Evolutionary conservation across 176 grass and related monocot genomes (phyloP).

Genomic region (Leersia perrieri): DNA sequence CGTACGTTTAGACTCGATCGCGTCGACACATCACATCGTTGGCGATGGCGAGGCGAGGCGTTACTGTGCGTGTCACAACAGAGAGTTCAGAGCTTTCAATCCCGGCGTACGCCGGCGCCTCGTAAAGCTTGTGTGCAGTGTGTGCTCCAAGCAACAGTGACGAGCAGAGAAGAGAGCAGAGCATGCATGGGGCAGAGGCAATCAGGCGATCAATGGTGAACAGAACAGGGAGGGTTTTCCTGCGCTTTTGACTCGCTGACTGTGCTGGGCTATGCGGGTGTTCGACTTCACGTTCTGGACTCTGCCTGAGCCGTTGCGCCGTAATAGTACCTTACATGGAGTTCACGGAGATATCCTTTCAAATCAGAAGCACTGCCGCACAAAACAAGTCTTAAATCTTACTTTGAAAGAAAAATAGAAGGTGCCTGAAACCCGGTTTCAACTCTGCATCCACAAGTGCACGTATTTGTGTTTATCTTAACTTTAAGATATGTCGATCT

Average conservation of each 20-base stretch:
- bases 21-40: neutral
- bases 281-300: neutral
- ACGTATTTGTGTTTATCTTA: too few species aligned
- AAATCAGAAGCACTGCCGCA: too few species aligned
- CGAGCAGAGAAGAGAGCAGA: neutral
- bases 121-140: neutral
- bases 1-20: neutral
- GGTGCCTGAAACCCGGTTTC: too few species aligned
- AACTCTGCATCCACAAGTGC: too few species aligned
- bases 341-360: too few species aligned
- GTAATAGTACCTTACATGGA: too few species aligned
- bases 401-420: too few species aligned
- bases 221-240: neutral
- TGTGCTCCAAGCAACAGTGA: neutral
- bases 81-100: neutral
- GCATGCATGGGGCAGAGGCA: too few species aligned
- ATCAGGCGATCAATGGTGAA: neutral
- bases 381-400: too few species aligned
- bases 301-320: neutral
- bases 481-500: too few species aligned
- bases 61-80: neutral
- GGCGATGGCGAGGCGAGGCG: too few species aligned
- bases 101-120: too few species aligned
- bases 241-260: neutral
- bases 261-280: neutral